phyloP scores from a whole-genome alignment of 805 yeast species.

The Candida succiphila region DNA sequence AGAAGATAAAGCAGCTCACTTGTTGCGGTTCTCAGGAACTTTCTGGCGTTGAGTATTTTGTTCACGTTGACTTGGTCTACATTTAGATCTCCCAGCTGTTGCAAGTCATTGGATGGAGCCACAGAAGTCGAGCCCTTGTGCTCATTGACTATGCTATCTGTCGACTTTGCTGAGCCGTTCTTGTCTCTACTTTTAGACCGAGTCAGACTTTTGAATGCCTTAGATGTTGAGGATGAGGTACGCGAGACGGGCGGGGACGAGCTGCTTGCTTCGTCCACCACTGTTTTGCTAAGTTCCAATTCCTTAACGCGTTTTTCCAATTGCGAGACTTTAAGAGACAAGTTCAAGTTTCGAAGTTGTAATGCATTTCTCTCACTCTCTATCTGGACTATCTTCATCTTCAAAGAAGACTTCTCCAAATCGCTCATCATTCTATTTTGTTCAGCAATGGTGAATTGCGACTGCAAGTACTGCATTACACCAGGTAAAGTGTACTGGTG shows the following conservation, averaged over 20 bases:
- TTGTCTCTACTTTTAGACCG: neutral
- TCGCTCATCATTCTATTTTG: constrained; percentile 38
- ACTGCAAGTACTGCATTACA: constrained; percentile 46
- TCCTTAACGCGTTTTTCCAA: constrained; percentile 22
- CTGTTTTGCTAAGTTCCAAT: neutral
- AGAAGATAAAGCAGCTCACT: constrained; percentile 25
- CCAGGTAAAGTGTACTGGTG: constrained; percentile 41
- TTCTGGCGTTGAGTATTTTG: constrained; percentile 21
- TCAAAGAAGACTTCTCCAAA: constrained; percentile 40
- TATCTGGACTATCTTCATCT: constrained; percentile 37
- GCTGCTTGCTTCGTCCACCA: neutral
- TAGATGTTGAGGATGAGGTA: neutral
- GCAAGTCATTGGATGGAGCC: neutral
- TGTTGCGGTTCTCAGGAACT: constrained; percentile 24
- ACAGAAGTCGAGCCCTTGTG: neutral
- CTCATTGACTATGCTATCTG: too few relatives aligned
- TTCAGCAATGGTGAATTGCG: constrained; percentile 42
- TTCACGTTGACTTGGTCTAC: constrained; percentile 11
- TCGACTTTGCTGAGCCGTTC: neutral
- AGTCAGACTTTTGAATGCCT: too few relatives aligned
- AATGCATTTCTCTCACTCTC: constrained; percentile 43
- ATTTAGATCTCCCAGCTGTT: neutral
- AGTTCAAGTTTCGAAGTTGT: constrained; percentile 30
- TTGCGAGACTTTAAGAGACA: constrained; percentile 26
- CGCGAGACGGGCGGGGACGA: too few relatives aligned